A percentile compares a stretch with the other conserved stretches of the same genome.
phyloP scores from a whole-genome alignment of 1,284 basidiomycete species.

The Irpex sp. region DNA sequence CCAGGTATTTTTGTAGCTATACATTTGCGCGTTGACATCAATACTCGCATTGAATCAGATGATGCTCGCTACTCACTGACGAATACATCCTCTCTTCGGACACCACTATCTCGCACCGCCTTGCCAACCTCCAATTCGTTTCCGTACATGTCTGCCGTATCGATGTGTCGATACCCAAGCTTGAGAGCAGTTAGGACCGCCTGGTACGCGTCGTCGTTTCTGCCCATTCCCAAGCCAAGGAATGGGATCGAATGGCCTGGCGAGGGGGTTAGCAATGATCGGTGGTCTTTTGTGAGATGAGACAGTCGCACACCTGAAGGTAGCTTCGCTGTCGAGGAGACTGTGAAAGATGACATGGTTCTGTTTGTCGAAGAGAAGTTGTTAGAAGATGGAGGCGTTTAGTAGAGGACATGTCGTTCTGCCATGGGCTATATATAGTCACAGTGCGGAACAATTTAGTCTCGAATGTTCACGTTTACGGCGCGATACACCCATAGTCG shows the following conservation, averaged over 20 bases:
- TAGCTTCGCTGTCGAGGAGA: neutral
- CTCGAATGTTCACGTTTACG: no score
- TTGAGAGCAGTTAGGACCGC: slow-evolving; percentile 63
- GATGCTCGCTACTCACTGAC: slow-evolving; percentile 45
- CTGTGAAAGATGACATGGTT: neutral
- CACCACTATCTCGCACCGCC: slow-evolving; percentile 47
- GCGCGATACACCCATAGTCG: no score
- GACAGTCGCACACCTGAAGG: neutral
- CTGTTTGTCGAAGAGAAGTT: neutral
- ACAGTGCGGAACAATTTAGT: no score
- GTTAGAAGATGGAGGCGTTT: no score
- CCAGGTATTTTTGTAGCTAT: neutral
- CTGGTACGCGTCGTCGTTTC: slow-evolving; percentile 52
- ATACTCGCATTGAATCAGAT: no score
- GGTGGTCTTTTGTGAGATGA: neutral
- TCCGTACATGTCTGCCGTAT: slow-evolving; percentile 65
- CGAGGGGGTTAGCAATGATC: neutral
- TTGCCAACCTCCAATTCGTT: slow-evolving; percentile 66
- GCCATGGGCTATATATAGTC: no score
- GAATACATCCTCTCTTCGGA: slow-evolving; percentile 53
- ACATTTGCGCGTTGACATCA: neutral
- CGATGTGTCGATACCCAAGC: slow-evolving; percentile 63
- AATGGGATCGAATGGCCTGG: slow-evolving; percentile 56
- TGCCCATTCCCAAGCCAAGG: slow-evolving; percentile 79
- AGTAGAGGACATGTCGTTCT: no score